Evolutionary conservation across 164 flowering plant species (phyloP), one percentile per base, ranked within the genome.

Genomic region (Nymphaea colorata): DNA sequence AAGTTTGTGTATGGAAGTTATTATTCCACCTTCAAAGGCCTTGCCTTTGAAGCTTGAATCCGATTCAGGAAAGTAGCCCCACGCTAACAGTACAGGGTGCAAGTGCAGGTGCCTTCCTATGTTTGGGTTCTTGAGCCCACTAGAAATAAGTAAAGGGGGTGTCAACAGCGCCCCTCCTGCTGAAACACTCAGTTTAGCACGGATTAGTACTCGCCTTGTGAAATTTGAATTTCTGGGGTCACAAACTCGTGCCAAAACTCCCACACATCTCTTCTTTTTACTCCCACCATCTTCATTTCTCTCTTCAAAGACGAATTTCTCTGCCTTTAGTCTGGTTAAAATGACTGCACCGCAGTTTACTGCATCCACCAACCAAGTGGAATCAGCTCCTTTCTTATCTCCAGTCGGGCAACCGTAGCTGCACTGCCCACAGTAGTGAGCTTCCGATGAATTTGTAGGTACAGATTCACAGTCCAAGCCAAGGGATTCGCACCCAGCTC

Each of bases 321-420:
- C 83, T 15, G 92, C 96, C 76, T 83, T 84, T 72, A 90, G 82
- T 42, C 87, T 86, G 8, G 86, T 84, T 68, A 87, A n/a, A 66
- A 89, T 83, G 66, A 89, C 89, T 44, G 96, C 90, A 17, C 87
- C 90, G 59, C 61, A 66, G 12, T 75, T 63, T 43, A 87, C 91
- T 8, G 93, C 88, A 78, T 90, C 93, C 3, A 85, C 89, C 53
- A 90, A 79, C 96, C 96, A 90, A 4, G 93, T 90, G 3, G 75
- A 42, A 69, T 85, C 84, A 16, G 90, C 81, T 63, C 96, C 91
- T 62, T 75, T 71, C 67, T 90, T 90, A 14, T 87, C 84, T 45
- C 96, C 91, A 11, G 59, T 68, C 53, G 67, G 70, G 59, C 93
- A 90, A 5, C 96, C 93, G 68, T 71, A 82, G 62, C 85, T 64